A percentile compares a stretch with the other conserved stretches of the same genome.
Evolutionary conservation across 1,139 yeast genomes (phyloP).

Genomic region (Kurtzmaniella quercitrusa): DNA sequence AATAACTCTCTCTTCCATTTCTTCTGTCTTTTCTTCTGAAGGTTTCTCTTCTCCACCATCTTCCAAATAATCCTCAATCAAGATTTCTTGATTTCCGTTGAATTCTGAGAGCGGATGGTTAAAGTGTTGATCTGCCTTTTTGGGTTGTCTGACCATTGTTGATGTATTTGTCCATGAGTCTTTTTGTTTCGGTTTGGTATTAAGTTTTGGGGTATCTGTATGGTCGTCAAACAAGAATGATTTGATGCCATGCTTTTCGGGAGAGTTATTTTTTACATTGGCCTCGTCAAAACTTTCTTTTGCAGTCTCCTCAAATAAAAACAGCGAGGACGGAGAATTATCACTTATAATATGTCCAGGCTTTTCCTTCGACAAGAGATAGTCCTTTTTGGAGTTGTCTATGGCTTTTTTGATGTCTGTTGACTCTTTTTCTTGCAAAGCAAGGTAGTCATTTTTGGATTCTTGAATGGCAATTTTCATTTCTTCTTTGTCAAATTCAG

Average conservation of each 20-base stretch:
- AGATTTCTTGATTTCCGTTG: too few species aligned
- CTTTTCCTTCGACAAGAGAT: too few species aligned
- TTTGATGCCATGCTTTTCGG: background rate
- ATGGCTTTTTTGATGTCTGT: slow-evolving; percentile 1
- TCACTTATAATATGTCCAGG: too few species aligned
- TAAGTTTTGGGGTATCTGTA: background rate
- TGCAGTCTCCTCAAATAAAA: too few species aligned
- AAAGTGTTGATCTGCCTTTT: too few species aligned
- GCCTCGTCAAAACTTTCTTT: too few species aligned
- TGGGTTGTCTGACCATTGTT: too few species aligned
- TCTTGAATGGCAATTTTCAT: slow-evolving; percentile 42
- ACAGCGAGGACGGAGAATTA: too few species aligned
- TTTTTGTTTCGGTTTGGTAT: background rate
- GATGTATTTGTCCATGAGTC: too few species aligned
- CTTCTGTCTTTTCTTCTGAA: background rate
- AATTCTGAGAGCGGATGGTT: too few species aligned
- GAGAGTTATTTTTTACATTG: background rate
- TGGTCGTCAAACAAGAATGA: background rate
- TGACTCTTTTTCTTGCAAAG: slow-evolving; percentile 12
- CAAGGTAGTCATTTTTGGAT: slow-evolving; percentile 35
- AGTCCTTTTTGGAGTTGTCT: background rate
- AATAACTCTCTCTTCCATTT: background rate
- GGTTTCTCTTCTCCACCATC: background rate
- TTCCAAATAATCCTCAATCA: background rate
- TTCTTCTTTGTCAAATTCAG: slow-evolving; percentile 28